These are phyloP conservation scores for Cladochytrium replicatum DNA, from an alignment of 192 early-diverging fungal species.

Conservation along the genomic window DNA sequence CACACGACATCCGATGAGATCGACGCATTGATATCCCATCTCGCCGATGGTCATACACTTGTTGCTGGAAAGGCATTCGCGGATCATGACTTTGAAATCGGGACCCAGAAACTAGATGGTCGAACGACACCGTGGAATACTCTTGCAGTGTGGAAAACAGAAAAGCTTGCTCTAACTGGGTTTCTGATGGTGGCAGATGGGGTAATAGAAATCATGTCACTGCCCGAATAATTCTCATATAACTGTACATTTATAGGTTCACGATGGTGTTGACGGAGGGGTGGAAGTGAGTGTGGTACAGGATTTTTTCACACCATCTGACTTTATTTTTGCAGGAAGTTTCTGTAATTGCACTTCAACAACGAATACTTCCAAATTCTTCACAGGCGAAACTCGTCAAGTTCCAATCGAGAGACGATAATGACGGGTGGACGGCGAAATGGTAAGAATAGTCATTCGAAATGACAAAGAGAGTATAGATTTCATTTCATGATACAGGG, in stretches of 20 bases:
- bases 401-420: too few species aligned
- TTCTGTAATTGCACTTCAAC: conserved; percentile 4
- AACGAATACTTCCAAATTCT: not conserved
- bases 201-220: not conserved
- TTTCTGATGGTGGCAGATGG: conserved; percentile 8
- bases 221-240: too few species aligned
- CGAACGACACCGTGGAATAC: conserved; percentile 10
- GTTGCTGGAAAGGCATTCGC: conserved; percentile 1
- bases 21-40: not conserved
- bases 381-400: conserved; percentile 2
- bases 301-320: too few species aligned
- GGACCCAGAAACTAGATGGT: not conserved
- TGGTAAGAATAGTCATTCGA: too few species aligned
- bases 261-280: too few species aligned
- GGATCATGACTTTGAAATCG: conserved; percentile 1
- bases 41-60: not conserved
- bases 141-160: conserved; percentile 5
- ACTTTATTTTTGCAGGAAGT: conserved; percentile 6
- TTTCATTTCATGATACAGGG: too few species aligned
- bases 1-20: too few species aligned
- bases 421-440: too few species aligned
- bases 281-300: too few species aligned
- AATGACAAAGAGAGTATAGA: too few species aligned
- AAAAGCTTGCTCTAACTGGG: conserved; percentile 7
- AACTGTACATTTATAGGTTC: too few species aligned